Percentiles rank a stretch among this genome's conserved stretches.
Conservation (phyloP, 83 land plant genomes). For the Diphasiastrum complanatum region DNA sequence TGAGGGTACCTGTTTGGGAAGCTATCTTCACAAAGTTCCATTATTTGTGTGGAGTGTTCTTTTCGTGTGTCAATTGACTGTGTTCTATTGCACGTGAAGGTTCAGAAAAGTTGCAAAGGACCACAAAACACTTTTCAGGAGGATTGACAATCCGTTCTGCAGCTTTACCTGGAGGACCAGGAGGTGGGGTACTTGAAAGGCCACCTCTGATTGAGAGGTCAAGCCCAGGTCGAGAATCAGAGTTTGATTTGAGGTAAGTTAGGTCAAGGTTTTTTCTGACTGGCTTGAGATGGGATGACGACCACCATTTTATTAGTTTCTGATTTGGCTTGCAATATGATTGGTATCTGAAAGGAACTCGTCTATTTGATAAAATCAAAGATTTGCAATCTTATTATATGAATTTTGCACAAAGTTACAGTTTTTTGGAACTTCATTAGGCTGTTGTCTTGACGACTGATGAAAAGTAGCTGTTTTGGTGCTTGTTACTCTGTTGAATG, state of each 20-base stretch:
- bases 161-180: conserved; percentile 51
- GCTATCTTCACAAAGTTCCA: too few species aligned
- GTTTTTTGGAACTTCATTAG: too few species aligned
- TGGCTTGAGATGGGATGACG: neutral
- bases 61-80: too few species aligned
- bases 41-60: too few species aligned
- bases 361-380: too few species aligned
- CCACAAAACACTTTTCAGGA: neutral
- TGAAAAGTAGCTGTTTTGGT: too few species aligned
- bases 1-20: too few species aligned
- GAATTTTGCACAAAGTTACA: too few species aligned
- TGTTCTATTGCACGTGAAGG: conserved; percentile 5
- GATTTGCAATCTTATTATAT: too few species aligned
- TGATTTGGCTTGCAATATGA: neutral
- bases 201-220: conserved; percentile 76
- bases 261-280: neutral
- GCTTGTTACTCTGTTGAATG: neutral
- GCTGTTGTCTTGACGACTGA: too few species aligned
- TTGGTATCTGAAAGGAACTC: neutral
- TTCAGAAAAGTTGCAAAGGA: conserved; percentile 5
- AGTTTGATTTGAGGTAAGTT: conserved; percentile 78
- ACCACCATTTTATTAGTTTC: neutral
- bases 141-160: conserved; percentile 30
- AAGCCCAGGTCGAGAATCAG: conserved; percentile 89
- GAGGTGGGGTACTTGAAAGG: conserved; percentile 80